Conservation (phyloP, 352 stramenopile genomes). For the Pythium sukuiense region DNA sequence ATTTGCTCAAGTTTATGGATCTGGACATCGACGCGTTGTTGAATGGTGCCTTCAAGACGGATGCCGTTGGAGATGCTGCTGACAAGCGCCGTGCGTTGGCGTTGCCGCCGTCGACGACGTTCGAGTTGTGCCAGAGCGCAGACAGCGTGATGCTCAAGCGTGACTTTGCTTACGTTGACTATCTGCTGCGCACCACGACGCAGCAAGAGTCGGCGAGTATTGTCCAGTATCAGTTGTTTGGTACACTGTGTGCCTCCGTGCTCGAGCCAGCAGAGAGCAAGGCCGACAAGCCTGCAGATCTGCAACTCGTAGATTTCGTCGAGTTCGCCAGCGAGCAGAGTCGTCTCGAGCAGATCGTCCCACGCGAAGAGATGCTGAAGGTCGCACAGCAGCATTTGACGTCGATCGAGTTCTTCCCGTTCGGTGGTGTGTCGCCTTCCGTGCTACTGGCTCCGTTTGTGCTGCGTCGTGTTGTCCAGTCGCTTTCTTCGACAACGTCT, state of each 20-base stretch:
- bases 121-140: slow-evolving; percentile 57
- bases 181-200: slow-evolving; percentile 37
- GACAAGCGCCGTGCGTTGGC: slow-evolving; percentile 23
- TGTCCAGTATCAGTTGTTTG: slow-evolving; percentile 24
- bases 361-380: slow-evolving; percentile 31
- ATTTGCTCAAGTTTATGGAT: slow-evolving; percentile 38
- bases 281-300: slow-evolving; percentile 4
- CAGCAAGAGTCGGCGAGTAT: slow-evolving; percentile 4
- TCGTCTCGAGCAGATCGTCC: slow-evolving; percentile 13
- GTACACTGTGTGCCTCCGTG: background rate
- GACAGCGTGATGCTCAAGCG: slow-evolving; percentile 54
- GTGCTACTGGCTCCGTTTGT: slow-evolving; percentile 55
- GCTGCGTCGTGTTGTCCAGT: slow-evolving; percentile 50
- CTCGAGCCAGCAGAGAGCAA: background rate
- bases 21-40: slow-evolving; percentile 44
- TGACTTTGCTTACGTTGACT: slow-evolving; percentile 64
- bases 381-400: slow-evolving; percentile 48
- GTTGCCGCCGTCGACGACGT: slow-evolving; percentile 37
- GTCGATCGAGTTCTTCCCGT: slow-evolving; percentile 50
- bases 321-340: slow-evolving; percentile 10
- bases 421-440: slow-evolving; percentile 28
- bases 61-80: slow-evolving; percentile 15
- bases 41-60: slow-evolving; percentile 30
- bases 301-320: slow-evolving; percentile 27
- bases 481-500: slow-evolving; percentile 34